Conservation (phyloP, 768 basidiomycete genomes). For the Russula vinacea region DNA sequence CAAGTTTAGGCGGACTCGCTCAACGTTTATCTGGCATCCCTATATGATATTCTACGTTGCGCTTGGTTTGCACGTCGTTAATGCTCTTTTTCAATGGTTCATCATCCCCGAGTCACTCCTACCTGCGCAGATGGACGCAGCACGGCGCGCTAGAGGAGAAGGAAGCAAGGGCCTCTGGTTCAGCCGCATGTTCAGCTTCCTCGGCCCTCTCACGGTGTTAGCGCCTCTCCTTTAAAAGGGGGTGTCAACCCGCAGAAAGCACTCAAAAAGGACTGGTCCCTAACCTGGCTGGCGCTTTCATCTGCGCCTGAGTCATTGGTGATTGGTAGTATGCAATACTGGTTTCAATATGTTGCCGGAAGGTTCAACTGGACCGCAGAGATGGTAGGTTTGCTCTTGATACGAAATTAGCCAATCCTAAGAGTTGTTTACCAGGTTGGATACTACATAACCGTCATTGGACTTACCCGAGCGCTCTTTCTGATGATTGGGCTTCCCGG, state of each 20-base stretch:
- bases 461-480: constrained; percentile 16
- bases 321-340: constrained; percentile 28
- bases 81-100: constrained; percentile 49
- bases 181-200: constrained; percentile 54
- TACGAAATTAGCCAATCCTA: neutral
- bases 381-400: constrained; percentile 7
- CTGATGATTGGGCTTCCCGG: constrained; percentile 17
- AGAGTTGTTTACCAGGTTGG: constrained; percentile 4
- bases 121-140: constrained; percentile 36
- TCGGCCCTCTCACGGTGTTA: constrained; percentile 69
- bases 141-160: constrained; percentile 29
- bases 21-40: constrained; percentile 52
- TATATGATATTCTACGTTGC: constrained; percentile 74
- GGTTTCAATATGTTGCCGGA: constrained; percentile 23
- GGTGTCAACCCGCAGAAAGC: constrained; percentile 42
- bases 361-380: constrained; percentile 18
- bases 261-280: constrained; percentile 57
- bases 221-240: constrained; percentile 41
- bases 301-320: constrained; percentile 42
- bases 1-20: constrained; percentile 63
- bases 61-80: constrained; percentile 47
- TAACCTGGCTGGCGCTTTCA: constrained; percentile 53
- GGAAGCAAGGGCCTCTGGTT: constrained; percentile 35
- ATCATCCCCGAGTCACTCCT: constrained; percentile 79
- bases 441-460: constrained; percentile 19